These are phyloP conservation scores for Kluyveromyces marxianus DNA, from an alignment of 1,139 yeast genomes.

Conservation along the genomic window DNA sequence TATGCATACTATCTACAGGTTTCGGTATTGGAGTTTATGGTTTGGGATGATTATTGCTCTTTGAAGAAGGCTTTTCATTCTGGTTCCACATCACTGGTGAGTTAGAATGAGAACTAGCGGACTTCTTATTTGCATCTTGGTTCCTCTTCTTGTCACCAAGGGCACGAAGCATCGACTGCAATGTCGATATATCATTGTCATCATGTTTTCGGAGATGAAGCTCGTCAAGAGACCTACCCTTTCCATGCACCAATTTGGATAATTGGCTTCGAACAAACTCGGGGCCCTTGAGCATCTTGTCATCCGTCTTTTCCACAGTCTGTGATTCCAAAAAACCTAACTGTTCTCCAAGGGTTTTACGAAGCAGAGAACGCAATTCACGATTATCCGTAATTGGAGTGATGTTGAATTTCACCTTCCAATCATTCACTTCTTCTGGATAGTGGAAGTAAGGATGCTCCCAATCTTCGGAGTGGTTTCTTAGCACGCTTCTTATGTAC, in stretches of 20 bases:
- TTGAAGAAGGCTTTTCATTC: not conserved
- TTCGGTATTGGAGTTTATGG: too few relatives aligned
- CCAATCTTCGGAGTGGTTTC: slow-evolving; percentile 12
- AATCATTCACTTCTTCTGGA: slow-evolving; percentile 21
- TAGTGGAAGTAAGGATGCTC: slow-evolving; percentile 25
- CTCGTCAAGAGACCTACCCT: not conserved
- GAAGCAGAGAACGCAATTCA: slow-evolving; percentile 13
- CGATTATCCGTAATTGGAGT: slow-evolving; percentile 12
- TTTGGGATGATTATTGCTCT: too few relatives aligned
- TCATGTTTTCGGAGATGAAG: slow-evolving; percentile 8
- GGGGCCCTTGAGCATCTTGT: not conserved
- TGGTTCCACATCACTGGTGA: not conserved
- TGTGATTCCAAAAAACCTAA: slow-evolving; percentile 15
- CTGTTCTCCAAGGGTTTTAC: slow-evolving; percentile 17
- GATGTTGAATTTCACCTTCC: slow-evolving; percentile 19
- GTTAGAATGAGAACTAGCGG: too few relatives aligned
- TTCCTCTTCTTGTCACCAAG: not conserved
- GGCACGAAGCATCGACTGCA: slow-evolving; percentile 30
- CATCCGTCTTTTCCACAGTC: slow-evolving; percentile 2
- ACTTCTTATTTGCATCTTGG: too few relatives aligned
- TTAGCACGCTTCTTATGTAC: slow-evolving; percentile 13
- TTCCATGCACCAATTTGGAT: slow-evolving; percentile 6
- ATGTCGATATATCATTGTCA: slow-evolving; percentile 26
- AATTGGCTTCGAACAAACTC: not conserved
- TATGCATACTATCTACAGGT: too few relatives aligned